Percentiles rank a stretch among this genome's conserved stretches.
phyloP scores from a whole-genome alignment of 1,284 basidiomycete genomes.

The Leccinum pachyderme region DNA sequence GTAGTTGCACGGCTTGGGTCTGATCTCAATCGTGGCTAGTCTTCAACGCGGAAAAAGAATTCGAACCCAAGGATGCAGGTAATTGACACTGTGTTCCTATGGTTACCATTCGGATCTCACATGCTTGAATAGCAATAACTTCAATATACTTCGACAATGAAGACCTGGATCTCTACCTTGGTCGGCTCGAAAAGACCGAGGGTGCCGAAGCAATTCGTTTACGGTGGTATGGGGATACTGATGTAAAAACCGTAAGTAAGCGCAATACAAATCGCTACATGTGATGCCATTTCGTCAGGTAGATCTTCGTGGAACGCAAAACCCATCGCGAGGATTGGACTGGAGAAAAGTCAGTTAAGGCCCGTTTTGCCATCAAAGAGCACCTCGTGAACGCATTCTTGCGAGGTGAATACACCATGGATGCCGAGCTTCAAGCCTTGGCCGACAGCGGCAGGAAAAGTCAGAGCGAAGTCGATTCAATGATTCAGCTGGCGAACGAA shows the following conservation, averaged over 20 bases:
- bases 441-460: constrained; percentile 93
- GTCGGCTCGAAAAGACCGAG: constrained; percentile 97
- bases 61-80: constrained; percentile 86
- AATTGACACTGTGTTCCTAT: constrained; percentile 14
- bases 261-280: not conserved
- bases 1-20: not conserved
- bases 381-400: constrained; percentile 93
- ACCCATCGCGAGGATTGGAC: constrained; percentile 99
- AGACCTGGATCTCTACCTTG: constrained; percentile 96
- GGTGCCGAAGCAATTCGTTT: constrained; percentile 96
- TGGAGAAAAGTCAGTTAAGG: constrained; percentile 98
- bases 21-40: constrained; percentile 48
- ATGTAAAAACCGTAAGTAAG: constrained; percentile 66
- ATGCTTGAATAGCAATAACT: constrained; percentile 59
- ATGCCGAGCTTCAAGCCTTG: constrained; percentile 89
- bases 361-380: constrained; percentile 96
- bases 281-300: constrained; percentile 5
- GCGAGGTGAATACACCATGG: constrained; percentile 88
- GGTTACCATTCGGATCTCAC: constrained; percentile 5
- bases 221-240: constrained; percentile 96
- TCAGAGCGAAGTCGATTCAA: constrained; percentile 89
- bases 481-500: constrained; percentile 96
- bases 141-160: constrained; percentile 95
- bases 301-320: constrained; percentile 99
- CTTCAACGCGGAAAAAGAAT: constrained; percentile 96